Percentiles rank a stretch among this genome's conserved stretches.
phyloP scores from a whole-genome alignment of 257 asterid species.

The Solanum rostratum region DNA sequence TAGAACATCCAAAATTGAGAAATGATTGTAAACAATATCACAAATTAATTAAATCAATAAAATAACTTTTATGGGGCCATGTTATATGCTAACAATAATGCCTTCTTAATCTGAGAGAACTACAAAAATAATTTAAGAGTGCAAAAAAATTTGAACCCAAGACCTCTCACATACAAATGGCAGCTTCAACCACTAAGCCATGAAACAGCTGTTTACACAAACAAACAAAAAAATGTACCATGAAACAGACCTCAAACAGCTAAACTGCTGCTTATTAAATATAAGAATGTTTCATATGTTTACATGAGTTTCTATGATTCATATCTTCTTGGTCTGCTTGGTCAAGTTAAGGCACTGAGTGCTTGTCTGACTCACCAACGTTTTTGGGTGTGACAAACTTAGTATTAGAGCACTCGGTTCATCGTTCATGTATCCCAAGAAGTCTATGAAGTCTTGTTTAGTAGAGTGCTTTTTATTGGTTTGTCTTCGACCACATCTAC shows the following conservation, averaged over 20 bases:
- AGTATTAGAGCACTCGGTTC: background rate
- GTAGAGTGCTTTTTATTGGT: background rate
- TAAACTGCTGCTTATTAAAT: too few relatives aligned
- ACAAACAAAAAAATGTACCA: too few relatives aligned
- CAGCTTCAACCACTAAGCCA: background rate
- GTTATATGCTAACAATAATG: too few relatives aligned
- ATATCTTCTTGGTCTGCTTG: background rate
- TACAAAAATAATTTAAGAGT: too few relatives aligned
- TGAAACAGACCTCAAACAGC: too few relatives aligned
- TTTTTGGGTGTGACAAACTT: background rate
- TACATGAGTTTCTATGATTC: background rate
- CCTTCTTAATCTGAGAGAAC: too few relatives aligned
- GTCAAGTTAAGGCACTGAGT: background rate
- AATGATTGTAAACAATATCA: too few relatives aligned
- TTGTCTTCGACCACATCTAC: background rate
- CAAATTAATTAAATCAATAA: background rate
- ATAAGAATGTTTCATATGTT: background rate
- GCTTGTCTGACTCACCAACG: background rate
- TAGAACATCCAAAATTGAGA: background rate
- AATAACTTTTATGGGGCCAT: too few relatives aligned
- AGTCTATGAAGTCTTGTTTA: background rate
- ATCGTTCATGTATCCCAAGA: background rate
- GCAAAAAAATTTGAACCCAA: too few relatives aligned
- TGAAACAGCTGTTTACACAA: too few relatives aligned
- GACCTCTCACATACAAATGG: background rate